Conservation (phyloP, 2,329 filamentous ascomycete species). For the Aspergillus candidus region DNA sequence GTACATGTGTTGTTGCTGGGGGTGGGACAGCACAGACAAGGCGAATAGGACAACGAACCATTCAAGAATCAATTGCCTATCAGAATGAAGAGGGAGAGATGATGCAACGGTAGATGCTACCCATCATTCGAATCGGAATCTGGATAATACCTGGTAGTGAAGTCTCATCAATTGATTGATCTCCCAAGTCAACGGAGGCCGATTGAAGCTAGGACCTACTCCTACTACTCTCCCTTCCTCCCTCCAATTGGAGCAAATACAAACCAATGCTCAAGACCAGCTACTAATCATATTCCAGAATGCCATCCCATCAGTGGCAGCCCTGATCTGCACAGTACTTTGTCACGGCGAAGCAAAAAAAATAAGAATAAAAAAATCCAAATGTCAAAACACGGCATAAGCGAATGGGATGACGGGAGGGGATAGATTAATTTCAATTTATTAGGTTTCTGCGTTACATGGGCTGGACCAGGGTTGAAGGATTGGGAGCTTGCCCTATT, state of each 20-base stretch:
- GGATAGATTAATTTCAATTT: conserved; percentile 15
- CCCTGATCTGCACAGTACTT: conserved; percentile 18
- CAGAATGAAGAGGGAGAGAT: neutral
- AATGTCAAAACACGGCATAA: conserved; percentile 8
- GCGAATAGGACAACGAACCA: neutral
- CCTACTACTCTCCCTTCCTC: no score
- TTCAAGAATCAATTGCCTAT: no score
- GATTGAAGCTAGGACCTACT: no score
- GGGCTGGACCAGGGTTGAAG: conserved; percentile 9
- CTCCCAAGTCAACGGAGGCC: conserved; percentile 7
- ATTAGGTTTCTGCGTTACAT: conserved; percentile 6
- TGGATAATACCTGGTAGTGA: conserved; percentile 1
- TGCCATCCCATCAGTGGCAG: neutral
- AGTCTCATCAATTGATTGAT: conserved; percentile 11
- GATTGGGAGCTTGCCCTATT: conserved; percentile 13
- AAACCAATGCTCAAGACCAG: no score
- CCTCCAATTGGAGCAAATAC: no score
- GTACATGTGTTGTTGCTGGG: neutral
- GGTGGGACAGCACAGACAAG: neutral
- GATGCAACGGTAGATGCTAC: neutral
- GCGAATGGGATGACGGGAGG: conserved; percentile 10
- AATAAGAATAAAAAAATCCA: neutral
- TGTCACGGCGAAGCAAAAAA: conserved; percentile 13
- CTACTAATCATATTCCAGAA: no score
- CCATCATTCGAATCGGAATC: neutral